Evolutionary conservation across 2,329 filamentous ascomycete genomes (phyloP), one percentile per base, ranked within the genome.

Genomic region (Cladorrhinum sp.): DNA sequence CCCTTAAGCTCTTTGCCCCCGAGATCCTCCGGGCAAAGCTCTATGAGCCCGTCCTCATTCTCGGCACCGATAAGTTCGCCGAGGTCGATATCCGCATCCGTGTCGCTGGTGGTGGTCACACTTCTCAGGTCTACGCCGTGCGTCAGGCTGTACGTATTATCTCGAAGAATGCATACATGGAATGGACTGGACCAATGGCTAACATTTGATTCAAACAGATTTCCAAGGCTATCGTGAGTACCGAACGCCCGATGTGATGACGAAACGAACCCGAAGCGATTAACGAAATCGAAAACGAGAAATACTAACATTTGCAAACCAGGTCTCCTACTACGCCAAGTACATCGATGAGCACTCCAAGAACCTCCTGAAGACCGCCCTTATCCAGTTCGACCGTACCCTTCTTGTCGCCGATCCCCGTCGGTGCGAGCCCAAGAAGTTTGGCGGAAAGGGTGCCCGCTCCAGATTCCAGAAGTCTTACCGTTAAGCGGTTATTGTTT

Each of bases 341-440:
- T 99, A 89, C 84, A 92, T 98, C 81, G 95, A 99, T 78, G 95
- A 99, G 90, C 93, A 98, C 90, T 92, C 90, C 85, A 99, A 99
- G 91, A 97, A 98, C 88, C 86, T 92, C 82, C 87, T 99, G 77
- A 99, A 98, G 92, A 90, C 93, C 83, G 91, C 91, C 71, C 88
- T 99, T 72, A 91, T 93, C 76, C 87, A 92, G 79, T 99, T 73
- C 71, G 74, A 75, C 72, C 73, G 74, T 64, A 74, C 70, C 78
- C 89, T 99, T 71, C 90, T 99, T 76, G 95, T 99, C 75, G 95
- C 95, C 81, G 95, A 99, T 83, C 97, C 96, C 90, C 90, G 95
- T 81, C 91, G 95, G 74, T 95, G 92, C 81, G 95, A 99, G 87
- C 93, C 93, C 83, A 98, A 98, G 93, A 97, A 97, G 86, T 91